Percentiles rank a stretch among this genome's conserved stretches.
These are phyloP conservation scores for Hymenoscyphus albidus DNA, from an alignment of 2,329 filamentous ascomycete genomes.

Conservation along the genomic window DNA sequence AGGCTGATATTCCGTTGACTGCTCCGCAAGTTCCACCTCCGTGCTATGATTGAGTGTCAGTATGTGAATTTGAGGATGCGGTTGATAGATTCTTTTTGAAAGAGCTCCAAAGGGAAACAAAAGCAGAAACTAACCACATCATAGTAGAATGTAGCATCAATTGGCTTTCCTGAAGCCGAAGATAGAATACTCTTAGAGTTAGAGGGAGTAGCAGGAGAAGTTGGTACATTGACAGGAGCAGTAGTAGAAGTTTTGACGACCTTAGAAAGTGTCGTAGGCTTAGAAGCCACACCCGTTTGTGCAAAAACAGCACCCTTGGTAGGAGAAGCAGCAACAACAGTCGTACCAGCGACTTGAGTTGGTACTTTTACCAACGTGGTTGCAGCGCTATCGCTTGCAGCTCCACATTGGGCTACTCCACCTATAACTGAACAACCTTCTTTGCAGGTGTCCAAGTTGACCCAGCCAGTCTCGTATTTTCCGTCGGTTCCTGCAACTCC, in stretches of 20 bases:
- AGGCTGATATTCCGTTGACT: neutral
- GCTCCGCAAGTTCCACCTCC: neutral
- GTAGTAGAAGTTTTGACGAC: neutral
- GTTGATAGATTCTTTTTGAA: no score
- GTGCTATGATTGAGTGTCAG: neutral
- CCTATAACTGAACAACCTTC: neutral
- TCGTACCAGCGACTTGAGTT: neutral
- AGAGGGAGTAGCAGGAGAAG: neutral
- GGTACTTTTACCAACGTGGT: neutral
- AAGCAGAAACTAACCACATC: neutral
- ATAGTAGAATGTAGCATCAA: slow-evolving; percentile 5
- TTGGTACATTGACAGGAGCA: neutral
- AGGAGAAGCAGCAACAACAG: neutral
- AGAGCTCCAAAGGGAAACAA: neutral
- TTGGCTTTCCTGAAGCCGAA: neutral
- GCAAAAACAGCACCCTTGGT: neutral
- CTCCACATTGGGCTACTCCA: neutral
- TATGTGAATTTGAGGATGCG: neutral
- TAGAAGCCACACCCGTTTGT: neutral
- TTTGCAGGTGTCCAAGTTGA: neutral
- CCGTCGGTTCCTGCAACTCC: neutral
- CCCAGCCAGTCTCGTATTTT: slow-evolving; percentile 1
- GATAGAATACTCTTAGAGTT: neutral
- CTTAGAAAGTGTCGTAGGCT: neutral
- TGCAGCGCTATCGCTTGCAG: neutral